phyloP scores from a whole-genome alignment of 2,329 filamentous ascomycete genomes.

The Xylariaceae sp. region DNA sequence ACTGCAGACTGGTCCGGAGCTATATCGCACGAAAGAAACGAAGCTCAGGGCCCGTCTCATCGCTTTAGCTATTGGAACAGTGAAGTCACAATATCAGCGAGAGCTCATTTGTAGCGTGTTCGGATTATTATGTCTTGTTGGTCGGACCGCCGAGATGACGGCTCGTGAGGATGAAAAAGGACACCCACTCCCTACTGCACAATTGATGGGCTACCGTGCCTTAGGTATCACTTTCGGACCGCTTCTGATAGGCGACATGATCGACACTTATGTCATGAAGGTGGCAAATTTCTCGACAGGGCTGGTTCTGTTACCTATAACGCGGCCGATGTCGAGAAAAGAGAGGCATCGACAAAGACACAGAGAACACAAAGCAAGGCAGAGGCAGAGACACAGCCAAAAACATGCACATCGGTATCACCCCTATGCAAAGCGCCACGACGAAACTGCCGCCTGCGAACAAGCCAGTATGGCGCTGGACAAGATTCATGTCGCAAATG shows the following conservation, averaged over 20 bases:
- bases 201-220: constrained; percentile 63
- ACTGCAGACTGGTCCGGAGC: constrained; percentile 50
- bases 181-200: constrained; percentile 51
- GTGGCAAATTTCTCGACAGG: constrained; percentile 42
- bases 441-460: background rate
- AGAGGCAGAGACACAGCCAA: background rate
- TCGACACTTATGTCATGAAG: constrained; percentile 51
- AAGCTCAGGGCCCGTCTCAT: constrained; percentile 63
- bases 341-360: constrained; percentile 35
- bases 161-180: constrained; percentile 52
- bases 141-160: constrained; percentile 53
- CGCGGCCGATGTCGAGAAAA: constrained; percentile 43
- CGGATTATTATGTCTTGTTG: constrained; percentile 61
- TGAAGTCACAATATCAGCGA: constrained; percentile 58
- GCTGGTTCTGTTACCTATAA: constrained; percentile 41
- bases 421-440: constrained; percentile 3
- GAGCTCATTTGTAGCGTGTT: constrained; percentile 67
- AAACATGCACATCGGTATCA: background rate
- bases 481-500: constrained; percentile 57
- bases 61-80: constrained; percentile 58
- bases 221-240: constrained; percentile 66
- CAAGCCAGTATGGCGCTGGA: constrained; percentile 39
- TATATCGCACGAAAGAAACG: constrained; percentile 51
- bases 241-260: constrained; percentile 57
- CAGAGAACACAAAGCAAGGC: constrained; percentile 13